Conservation (phyloP, 2,329 filamentous ascomycete genomes). For the Mollisia scopiformis region DNA sequence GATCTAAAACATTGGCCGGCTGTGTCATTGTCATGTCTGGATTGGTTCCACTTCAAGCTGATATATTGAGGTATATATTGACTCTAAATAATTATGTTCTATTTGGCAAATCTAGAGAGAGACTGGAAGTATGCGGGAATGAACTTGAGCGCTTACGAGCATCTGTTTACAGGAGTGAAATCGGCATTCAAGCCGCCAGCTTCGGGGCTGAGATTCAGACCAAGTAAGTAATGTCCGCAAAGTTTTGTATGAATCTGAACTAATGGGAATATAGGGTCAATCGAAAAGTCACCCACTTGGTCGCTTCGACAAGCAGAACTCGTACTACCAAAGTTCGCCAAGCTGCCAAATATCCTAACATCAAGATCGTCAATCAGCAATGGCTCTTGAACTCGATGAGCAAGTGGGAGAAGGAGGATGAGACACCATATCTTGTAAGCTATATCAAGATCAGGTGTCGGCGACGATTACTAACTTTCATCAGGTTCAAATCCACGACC, state of each 20-base stretch:
- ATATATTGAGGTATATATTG: conserved; percentile 60
- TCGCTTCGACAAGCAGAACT: conserved; percentile 70
- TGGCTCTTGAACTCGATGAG: conserved; percentile 88
- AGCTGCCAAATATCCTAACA: conserved; percentile 75
- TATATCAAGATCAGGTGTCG: not conserved
- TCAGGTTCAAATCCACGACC: conserved; percentile 69
- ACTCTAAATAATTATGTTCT: conserved; percentile 5
- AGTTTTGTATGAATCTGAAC: no score
- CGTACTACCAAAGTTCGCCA: conserved; percentile 91
- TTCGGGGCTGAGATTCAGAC: conserved; percentile 74
- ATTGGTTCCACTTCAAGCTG: conserved; percentile 80
- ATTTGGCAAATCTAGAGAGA: not conserved
- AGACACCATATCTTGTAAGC: conserved; percentile 55
- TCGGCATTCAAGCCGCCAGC: conserved; percentile 81
- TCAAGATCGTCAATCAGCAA: conserved; percentile 89
- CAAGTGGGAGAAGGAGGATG: conserved; percentile 80
- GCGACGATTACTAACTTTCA: conserved; percentile 5
- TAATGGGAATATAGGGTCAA: conserved; percentile 51
- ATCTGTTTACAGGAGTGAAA: conserved; percentile 65
- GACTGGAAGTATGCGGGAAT: not conserved
- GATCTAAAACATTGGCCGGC: conserved; percentile 68
- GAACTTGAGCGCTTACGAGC: not conserved
- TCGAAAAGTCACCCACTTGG: conserved; percentile 71
- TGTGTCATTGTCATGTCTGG: conserved; percentile 87
- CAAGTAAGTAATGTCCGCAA: conserved; percentile 24